Conservation (phyloP, 2,329 filamentous ascomycete species). For the Rosellinia necatrix region DNA sequence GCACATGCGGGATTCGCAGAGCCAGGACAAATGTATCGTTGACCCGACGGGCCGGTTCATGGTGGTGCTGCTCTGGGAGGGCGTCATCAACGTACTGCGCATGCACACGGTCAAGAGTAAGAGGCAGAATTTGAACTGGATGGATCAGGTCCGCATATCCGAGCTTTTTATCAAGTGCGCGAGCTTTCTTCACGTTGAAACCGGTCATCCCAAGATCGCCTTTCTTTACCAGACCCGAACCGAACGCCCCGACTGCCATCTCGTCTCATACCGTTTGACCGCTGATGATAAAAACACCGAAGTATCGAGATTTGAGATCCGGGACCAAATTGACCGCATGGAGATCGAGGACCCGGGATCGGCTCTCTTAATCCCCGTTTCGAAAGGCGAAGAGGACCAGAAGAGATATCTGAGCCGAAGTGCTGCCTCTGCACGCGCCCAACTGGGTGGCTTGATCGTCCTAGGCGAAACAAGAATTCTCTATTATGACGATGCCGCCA, state of each 20-base stretch:
- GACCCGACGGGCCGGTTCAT: slow-evolving; percentile 74
- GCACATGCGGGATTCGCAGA: slow-evolving; percentile 77
- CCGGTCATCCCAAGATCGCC: slow-evolving; percentile 61
- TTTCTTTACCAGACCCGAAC: slow-evolving; percentile 61
- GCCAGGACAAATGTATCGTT: slow-evolving; percentile 79
- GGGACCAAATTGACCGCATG: slow-evolving; percentile 59
- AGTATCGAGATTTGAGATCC: slow-evolving; percentile 59
- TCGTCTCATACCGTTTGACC: slow-evolving; percentile 64
- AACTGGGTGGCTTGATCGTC: slow-evolving; percentile 72
- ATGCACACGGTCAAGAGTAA: slow-evolving; percentile 52
- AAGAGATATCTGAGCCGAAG: slow-evolving; percentile 66
- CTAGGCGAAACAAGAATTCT: slow-evolving; percentile 80
- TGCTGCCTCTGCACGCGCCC: slow-evolving; percentile 56
- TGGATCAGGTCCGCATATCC: slow-evolving; percentile 61
- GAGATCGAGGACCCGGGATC: slow-evolving; percentile 60
- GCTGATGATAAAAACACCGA: slow-evolving; percentile 60
- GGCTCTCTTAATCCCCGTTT: slow-evolving; percentile 66
- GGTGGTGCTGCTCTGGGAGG: slow-evolving; percentile 64
- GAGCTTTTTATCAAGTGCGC: slow-evolving; percentile 65
- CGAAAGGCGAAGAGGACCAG: slow-evolving; percentile 56
- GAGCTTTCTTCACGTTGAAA: slow-evolving; percentile 62
- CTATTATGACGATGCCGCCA: slow-evolving; percentile 81
- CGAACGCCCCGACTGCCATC: slow-evolving; percentile 56
- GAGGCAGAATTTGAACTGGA: slow-evolving; percentile 50
- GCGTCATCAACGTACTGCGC: slow-evolving; percentile 60